Evolutionary conservation across 1,284 basidiomycete genomes (phyloP), one percentile per base, ranked within the genome.

Genomic region (Abortiporus biennis): DNA sequence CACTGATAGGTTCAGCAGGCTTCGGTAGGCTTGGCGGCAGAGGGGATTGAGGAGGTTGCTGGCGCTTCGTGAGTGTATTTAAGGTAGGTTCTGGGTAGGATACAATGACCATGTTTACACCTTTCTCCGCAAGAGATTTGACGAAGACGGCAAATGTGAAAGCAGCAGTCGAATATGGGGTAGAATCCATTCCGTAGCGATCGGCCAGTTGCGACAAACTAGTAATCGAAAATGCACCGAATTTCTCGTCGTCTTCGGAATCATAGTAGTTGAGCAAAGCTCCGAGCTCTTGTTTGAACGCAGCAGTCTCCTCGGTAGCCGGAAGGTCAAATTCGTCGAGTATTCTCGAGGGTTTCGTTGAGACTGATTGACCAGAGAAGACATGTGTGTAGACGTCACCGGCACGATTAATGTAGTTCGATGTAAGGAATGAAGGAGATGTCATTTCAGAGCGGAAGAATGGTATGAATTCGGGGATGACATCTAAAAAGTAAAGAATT

Each of bases 211-310:
- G 58, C 12, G 66, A 50, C 5, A 86, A 62, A n/a, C 66, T 66
- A 1, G 63, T 65, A 30, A 86, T 54, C 47, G 81, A 74, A 40
- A 85, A 62, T 2, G 79, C 78, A 19, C 76, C 80, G 49, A 89
- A 88, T 11, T 58, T 61, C 47, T 68, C 62, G 5, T 61, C 55
- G 40, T 69, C 55, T 17, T 51, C 51, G 29, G 65, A 64, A 3
- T 50, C 45, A 12, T 64, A 54, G 29, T 79, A 70, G 33, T 82
- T 57, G 56, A 81, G 80, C 19, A 85, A 64, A 36, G 57, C 64
- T 38, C 59, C 69, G 33, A 67, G 69, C 56, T 62, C 71, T 40
- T 47, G 63, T 43, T 65, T 52, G 54, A 72, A 74, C 1, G 55
- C 54, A 36, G 63, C 59, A 21, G 65, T 64, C n/a, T 60, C 61